Evolutionary conservation across 75 land plant species (phyloP), one percentile per base, ranked within the genome.

Genomic region (Ceratopteris richardii): DNA sequence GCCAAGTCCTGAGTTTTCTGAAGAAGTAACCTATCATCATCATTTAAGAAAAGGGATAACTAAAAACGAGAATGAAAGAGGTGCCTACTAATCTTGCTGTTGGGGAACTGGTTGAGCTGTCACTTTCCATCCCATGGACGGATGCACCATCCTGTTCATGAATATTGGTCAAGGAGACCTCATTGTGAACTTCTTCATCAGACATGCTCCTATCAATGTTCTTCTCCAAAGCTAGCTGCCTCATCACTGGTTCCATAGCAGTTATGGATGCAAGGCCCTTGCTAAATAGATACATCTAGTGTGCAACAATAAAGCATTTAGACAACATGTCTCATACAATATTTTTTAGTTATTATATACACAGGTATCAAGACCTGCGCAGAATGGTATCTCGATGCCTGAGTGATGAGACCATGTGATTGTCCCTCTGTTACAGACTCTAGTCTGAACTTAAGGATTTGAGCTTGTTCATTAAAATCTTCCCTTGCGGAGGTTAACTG

Each of bases 371-470:
- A n/a, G 61, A 92, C 93, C 97, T 87, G 97, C 30, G 97, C 84
- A 42, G 86, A 63, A 63, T 92, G 88, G 57, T 87, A 93, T 14
- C 97, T 82, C 29, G 88, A 88, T 37, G 87, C 93, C 50, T 92
- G 97, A 27, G 86, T 84, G 30, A 92, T 54, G 52, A 87, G 88
- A 73, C 87, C 80, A 6, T 79, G 78, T 19, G 82, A 68, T 22
- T 85, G 88, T 12, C 97, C 85, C 73, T 92, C 81, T 65, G 84
- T 82, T 30, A 92, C 56, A 28, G 97, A 92, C 68, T 81, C 73
- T 56, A 92, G 75, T n/a, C 92, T 75, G 33, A 78, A 82, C 31
- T 78, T 70, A 60, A 85, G 81, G 13, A 84, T 56, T 6, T 70
- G 74, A 25, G 76, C 81, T 31, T 82, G 77, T 14, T 80, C 81